phyloP scores from a whole-genome alignment of 345 rosid genomes.

The Hibiscus trionum region DNA sequence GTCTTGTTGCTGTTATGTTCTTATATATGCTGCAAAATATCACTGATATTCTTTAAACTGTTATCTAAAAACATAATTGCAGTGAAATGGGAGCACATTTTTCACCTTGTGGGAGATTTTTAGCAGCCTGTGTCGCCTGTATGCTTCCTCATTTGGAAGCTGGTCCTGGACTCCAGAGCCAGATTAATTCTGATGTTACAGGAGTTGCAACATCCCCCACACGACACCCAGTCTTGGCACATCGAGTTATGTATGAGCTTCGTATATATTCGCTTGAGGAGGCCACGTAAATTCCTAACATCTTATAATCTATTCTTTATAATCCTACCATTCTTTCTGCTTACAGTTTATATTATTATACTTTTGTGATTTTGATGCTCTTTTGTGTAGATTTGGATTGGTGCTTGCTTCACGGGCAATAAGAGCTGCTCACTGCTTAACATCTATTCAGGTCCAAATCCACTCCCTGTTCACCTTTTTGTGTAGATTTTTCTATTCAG shows the following conservation, averaged over 20 bases:
- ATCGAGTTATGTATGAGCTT: constrained; percentile 48
- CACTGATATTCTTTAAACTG: neutral
- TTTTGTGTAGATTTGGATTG: constrained; percentile 36
- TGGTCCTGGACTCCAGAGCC: neutral
- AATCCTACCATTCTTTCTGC: neutral
- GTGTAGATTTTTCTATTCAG: neutral
- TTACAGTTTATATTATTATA: neutral
- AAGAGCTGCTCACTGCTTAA: constrained; percentile 66
- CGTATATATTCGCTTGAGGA: constrained; percentile 55
- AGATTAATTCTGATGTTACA: neutral
- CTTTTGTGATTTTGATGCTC: neutral
- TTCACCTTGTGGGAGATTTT: constrained; percentile 53
- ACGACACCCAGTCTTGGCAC: constrained; percentile 44
- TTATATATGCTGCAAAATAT: neutral
- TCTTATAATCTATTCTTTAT: constrained; percentile 8
- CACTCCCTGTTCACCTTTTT: neutral
- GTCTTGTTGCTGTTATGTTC: neutral
- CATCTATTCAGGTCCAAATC: constrained; percentile 54
- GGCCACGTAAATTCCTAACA: constrained; percentile 36
- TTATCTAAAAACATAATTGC: constrained; percentile 20
- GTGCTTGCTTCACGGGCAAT: constrained; percentile 67
- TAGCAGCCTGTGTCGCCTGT: constrained; percentile 56
- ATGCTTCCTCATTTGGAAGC: constrained; percentile 8
- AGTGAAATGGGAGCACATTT: constrained; percentile 23
- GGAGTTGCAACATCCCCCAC: constrained; percentile 34